Base-by-base conservation (phyloP, 2,329 filamentous ascomycete genomes). In the Neopestalotiopsis clavispora region DNA sequence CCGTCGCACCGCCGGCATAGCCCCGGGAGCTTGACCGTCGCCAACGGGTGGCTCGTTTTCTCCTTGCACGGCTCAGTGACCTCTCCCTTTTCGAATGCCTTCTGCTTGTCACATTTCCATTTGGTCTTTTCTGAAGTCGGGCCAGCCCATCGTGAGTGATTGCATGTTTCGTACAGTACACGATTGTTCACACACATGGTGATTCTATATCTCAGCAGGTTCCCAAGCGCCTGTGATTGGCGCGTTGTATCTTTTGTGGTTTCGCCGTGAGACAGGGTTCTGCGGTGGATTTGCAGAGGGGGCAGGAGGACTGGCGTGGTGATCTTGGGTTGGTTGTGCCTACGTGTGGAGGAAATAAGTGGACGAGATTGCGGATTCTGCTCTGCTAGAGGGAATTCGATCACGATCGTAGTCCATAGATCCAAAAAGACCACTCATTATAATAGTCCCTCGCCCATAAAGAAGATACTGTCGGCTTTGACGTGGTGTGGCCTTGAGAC, bases 161-260 rank as follows among this genome's bases (percentile, higher is more conserved):
- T 77, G 70, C 77, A 78, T 12, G 28, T 4, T 67, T 69, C 75
- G 40, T 75, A 66, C 1, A 70, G 69, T 57, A 73, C 74, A n/a
- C 74, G 71, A 34, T 61, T 68, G 72, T 75, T 74, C 17, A 40
- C 66, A 61, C 77, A 78, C 77, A 78, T 78, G 23, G 7, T 70
- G 38, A 23, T 42, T 14, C 32, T 20, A n/a, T 17, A 28, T 63
- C 40, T n/a, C 14, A 17, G 14, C 28, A 2, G 13, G 45, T 9
- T 3, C 45, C 5, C 23, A 28, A 20, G 17, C n/a, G 17, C 45
- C 7, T 52, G 17, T n/a, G 6, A 52, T 20, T 52, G 45, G 45
- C n/a, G 45, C 45, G 45, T 7, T 10, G n/a, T 52, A 2, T 7
- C 7, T 9, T 52, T 52, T 23, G 6, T 23, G 45, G 45, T 23